These are phyloP conservation scores for Senna siamea DNA, from an alignment of 306 rosid species.

Conservation along the genomic window DNA sequence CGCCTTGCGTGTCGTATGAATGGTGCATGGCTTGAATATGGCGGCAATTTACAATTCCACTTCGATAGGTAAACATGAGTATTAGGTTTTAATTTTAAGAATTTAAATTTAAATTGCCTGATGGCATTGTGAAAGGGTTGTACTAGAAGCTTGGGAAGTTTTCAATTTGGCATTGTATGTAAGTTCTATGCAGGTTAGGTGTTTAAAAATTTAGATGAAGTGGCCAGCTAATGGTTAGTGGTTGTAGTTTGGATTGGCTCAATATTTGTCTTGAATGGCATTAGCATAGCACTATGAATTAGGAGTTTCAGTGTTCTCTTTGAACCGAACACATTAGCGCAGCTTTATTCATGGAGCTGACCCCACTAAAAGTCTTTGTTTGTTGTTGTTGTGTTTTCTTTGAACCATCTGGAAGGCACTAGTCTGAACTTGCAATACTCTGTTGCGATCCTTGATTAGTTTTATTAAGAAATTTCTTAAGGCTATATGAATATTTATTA, in stretches of 20 bases:
- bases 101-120: constrained; percentile 3
- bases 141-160: not conserved
- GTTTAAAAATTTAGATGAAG: not conserved
- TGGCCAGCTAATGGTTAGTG: not conserved
- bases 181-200: not conserved
- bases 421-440: constrained; percentile 12
- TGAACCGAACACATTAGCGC: too few relatives aligned
- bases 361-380: too few relatives aligned
- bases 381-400: too few relatives aligned
- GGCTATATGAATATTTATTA: not conserved
- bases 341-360: too few relatives aligned
- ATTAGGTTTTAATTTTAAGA: not conserved
- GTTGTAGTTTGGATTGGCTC: constrained; percentile 5
- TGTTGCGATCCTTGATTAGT: not conserved
- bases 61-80: not conserved
- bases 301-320: too few relatives aligned
- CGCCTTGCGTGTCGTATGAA: not conserved
- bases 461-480: not conserved
- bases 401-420: too few relatives aligned
- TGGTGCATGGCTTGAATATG: not conserved
- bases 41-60: constrained; percentile 10
- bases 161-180: not conserved
- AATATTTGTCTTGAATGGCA: not conserved
- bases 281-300: not conserved
- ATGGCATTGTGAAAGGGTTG: not conserved